Percentiles rank a stretch among this genome's conserved stretches.
These are phyloP conservation scores for Fraxinus nigra DNA, from an alignment of 305 asterid genomes.

Conservation along the genomic window DNA sequence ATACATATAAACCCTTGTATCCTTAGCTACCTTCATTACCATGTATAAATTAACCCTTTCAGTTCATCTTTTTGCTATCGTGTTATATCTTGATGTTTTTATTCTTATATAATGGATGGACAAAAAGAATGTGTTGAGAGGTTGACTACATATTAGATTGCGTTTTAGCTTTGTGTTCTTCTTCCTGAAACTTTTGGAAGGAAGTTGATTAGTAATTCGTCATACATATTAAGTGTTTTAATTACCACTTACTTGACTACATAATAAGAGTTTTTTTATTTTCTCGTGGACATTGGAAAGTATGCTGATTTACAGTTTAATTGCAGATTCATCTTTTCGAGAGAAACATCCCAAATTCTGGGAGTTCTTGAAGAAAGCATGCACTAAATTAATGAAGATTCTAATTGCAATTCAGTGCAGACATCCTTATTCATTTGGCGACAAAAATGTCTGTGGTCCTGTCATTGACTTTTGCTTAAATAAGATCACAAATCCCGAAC, in stretches of 20 bases:
- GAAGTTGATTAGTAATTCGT: neutral
- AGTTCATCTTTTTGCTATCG: neutral
- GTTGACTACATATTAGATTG: neutral
- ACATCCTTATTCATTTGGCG: slow-evolving; percentile 97
- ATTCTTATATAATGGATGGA: neutral
- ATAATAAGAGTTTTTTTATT: slow-evolving; percentile 6
- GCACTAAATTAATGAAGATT: slow-evolving; percentile 82
- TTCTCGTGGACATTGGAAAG: slow-evolving; percentile 21
- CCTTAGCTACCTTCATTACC: slow-evolving; percentile 7
- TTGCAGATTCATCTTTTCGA: slow-evolving; percentile 78
- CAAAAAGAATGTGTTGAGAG: slow-evolving; percentile 1
- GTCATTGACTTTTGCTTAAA: slow-evolving; percentile 78
- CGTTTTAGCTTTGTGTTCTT: neutral
- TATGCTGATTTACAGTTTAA: slow-evolving; percentile 32
- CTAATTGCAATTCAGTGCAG: slow-evolving; percentile 70
- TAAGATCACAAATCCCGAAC: slow-evolving; percentile 83
- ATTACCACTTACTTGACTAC: slow-evolving; percentile 17
- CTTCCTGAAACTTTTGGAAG: slow-evolving; percentile 4
- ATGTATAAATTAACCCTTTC: slow-evolving; percentile 13
- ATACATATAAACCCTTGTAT: neutral
- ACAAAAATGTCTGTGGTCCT: slow-evolving; percentile 71
- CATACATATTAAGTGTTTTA: neutral
- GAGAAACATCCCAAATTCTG: slow-evolving; percentile 72
- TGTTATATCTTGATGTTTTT: slow-evolving; percentile 7
- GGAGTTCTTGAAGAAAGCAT: slow-evolving; percentile 74